Evolutionary conservation across 768 basidiomycete species (phyloP).

Genomic region (Naematelia encephala): DNA sequence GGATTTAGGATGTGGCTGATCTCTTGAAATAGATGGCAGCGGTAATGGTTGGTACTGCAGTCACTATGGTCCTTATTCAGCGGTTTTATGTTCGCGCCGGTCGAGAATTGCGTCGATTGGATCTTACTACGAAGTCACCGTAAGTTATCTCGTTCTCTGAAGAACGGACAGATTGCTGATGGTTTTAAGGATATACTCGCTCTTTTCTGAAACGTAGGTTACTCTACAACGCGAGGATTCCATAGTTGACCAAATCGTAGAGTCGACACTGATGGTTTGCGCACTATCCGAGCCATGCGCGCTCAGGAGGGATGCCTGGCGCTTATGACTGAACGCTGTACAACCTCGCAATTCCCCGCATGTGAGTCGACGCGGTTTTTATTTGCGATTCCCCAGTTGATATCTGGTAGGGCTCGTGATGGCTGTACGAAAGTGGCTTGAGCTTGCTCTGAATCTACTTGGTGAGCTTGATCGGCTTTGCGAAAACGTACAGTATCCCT

Average conservation of each 20-base stretch:
- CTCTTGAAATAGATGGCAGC: conserved; percentile 13
- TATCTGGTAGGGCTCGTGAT: conserved; percentile 10
- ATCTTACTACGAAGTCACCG: conserved; percentile 18
- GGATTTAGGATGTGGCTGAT: background rate
- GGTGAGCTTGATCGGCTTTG: background rate
- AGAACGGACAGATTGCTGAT: background rate
- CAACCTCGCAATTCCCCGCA: conserved; percentile 20
- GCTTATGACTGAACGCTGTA: conserved; percentile 10
- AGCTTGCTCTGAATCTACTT: conserved; percentile 15
- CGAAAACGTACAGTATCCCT: background rate
- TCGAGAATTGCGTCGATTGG: conserved; percentile 19
- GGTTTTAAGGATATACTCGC: conserved; percentile 10
- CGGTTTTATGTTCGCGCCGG: conserved; percentile 23
- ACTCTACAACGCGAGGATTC: background rate
- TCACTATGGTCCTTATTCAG: conserved; percentile 12
- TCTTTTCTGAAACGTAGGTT: conserved; percentile 24
- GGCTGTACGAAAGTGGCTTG: conserved; percentile 22
- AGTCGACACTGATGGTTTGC: conserved; percentile 16
- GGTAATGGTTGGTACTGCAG: conserved; percentile 8
- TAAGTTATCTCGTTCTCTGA: background rate
- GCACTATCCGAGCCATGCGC: conserved; percentile 23
- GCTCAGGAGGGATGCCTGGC: conserved; percentile 8
- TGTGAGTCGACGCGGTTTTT: no score
- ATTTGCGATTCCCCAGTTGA: background rate
- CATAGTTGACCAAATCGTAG: background rate